phyloP scores from a whole-genome alignment of 148 eudicot genomes.

The Rhododendron simsii region DNA sequence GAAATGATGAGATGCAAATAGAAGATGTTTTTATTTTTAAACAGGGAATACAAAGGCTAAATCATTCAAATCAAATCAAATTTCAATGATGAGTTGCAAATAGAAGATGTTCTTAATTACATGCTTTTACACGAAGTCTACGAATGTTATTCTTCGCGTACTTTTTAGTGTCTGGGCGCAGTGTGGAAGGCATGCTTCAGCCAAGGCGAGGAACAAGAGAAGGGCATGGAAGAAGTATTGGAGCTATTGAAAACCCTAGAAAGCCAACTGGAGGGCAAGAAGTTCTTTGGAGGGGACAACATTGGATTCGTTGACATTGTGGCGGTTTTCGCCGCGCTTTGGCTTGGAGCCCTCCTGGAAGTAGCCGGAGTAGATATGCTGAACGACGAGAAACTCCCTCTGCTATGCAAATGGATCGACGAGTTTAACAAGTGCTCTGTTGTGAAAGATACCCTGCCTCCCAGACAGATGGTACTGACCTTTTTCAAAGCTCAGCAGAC shows the following conservation, averaged over 20 bases:
- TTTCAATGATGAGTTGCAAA: too few relatives aligned
- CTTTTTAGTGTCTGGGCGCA: constrained; percentile 10
- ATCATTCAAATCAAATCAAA: too few relatives aligned
- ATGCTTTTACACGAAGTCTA: background rate
- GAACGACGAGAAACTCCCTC: constrained; percentile 31
- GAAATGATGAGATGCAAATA: too few relatives aligned
- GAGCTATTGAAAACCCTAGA: constrained; percentile 32
- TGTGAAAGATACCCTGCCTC: background rate
- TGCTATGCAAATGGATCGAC: background rate
- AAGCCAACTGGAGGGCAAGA: constrained; percentile 35
- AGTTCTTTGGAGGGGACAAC: constrained; percentile 45
- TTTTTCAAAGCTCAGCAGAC: background rate
- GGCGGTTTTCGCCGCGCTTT: constrained; percentile 32
- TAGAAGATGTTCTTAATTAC: background rate
- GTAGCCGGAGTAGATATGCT: constrained; percentile 21
- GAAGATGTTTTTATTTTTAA: too few relatives aligned
- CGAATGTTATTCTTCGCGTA: background rate
- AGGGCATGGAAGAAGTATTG: constrained; percentile 29
- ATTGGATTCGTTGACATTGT: constrained; percentile 44
- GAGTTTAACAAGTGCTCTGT: background rate
- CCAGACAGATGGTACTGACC: background rate
- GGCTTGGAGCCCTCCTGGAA: constrained; percentile 35
- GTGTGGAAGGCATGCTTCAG: constrained; percentile 21
- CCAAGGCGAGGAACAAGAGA: constrained; percentile 30
- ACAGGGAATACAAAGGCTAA: too few relatives aligned